Percentiles rank a stretch among this genome's conserved stretches.
phyloP scores from a whole-genome alignment of 2,329 filamentous ascomycete species.

The Aspergillus thermomutatus region DNA sequence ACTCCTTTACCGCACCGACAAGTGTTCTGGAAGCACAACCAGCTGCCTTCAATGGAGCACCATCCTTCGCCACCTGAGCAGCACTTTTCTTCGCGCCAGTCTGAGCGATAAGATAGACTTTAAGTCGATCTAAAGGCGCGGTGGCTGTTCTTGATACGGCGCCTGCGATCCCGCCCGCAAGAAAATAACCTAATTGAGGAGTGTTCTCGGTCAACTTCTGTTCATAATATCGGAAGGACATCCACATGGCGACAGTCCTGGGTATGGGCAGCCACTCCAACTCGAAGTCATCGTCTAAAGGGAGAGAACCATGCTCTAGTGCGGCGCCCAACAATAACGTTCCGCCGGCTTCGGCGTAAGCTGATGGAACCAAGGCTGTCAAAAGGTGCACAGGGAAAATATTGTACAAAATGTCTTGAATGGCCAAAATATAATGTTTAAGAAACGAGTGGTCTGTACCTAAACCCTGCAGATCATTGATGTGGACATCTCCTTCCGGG shows the following conservation, averaged over 20 bases:
- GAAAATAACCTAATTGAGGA: conserved; percentile 77
- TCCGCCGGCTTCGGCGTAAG: conserved; percentile 29
- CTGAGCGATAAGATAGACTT: conserved; percentile 95
- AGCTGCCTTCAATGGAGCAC: conserved; percentile 62
- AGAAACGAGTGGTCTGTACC: conserved; percentile 61
- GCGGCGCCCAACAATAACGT: conserved; percentile 22
- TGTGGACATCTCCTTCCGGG: conserved; percentile 87
- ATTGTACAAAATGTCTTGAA: conserved; percentile 35
- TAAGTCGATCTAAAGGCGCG: conserved; percentile 91
- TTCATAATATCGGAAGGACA: conserved; percentile 43
- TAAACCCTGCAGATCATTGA: conserved; percentile 92
- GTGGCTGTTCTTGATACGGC: conserved; percentile 93
- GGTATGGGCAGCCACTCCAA: conserved; percentile 42
- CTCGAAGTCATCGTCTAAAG: conserved; percentile 35
- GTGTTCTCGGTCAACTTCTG: conserved; percentile 46
- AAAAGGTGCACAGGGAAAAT: conserved; percentile 32
- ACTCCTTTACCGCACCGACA: conserved; percentile 66
- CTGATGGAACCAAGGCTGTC: conserved; percentile 30
- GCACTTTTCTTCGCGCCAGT: conserved; percentile 62
- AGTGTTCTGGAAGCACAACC: conserved; percentile 68
- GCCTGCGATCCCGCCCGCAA: conserved; percentile 91
- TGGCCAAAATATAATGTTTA: conserved; percentile 33
- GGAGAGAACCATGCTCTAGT: conserved; percentile 27
- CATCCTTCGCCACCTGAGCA: conserved; percentile 65
- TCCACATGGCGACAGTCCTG: conserved; percentile 42